A percentile compares a stretch with the other conserved stretches of the same genome.
Conservation (phyloP, 2,329 filamentous ascomycete species). For the Fusarium multiceps region DNA sequence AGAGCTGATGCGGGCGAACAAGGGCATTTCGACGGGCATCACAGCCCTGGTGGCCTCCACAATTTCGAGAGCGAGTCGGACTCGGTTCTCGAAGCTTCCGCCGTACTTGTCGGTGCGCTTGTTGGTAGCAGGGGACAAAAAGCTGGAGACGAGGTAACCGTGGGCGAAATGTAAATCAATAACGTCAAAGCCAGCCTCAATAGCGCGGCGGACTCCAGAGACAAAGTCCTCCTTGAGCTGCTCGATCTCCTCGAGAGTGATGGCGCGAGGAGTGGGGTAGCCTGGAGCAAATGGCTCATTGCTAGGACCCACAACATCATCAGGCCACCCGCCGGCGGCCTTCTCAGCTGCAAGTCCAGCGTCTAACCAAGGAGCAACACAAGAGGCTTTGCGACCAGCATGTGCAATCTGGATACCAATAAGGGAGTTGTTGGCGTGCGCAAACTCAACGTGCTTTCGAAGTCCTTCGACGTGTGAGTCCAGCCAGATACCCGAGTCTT, state of each 20-base stretch:
- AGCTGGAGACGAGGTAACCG: slow-evolving; percentile 78
- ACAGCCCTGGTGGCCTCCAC: slow-evolving; percentile 70
- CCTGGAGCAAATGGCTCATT: slow-evolving; percentile 61
- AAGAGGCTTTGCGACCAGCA: slow-evolving; percentile 69
- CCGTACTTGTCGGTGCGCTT: slow-evolving; percentile 74
- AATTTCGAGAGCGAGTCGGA: slow-evolving; percentile 74
- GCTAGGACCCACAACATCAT: slow-evolving; percentile 60
- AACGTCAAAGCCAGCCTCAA: slow-evolving; percentile 74
- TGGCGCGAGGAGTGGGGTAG: slow-evolving; percentile 69
- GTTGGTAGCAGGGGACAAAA: slow-evolving; percentile 76
- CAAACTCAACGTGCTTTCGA: slow-evolving; percentile 70
- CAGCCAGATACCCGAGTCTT: slow-evolving; percentile 70
- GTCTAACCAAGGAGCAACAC: slow-evolving; percentile 62
- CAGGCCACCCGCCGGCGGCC: slow-evolving; percentile 64
- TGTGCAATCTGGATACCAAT: slow-evolving; percentile 77
- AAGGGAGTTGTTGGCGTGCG: slow-evolving; percentile 71
- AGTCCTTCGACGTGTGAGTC: slow-evolving; percentile 74
- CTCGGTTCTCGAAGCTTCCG: slow-evolving; percentile 77
- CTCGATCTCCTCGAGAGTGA: slow-evolving; percentile 74
- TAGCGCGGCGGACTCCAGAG: slow-evolving; percentile 62
- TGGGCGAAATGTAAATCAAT: slow-evolving; percentile 83
- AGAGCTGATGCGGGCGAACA: slow-evolving; percentile 77
- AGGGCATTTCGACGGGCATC: slow-evolving; percentile 74
- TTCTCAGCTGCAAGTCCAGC: slow-evolving; percentile 56
- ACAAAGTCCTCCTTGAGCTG: slow-evolving; percentile 70